phyloP scores from a whole-genome alignment of 306 rosid species.

The Casuarina equisetifolia region DNA sequence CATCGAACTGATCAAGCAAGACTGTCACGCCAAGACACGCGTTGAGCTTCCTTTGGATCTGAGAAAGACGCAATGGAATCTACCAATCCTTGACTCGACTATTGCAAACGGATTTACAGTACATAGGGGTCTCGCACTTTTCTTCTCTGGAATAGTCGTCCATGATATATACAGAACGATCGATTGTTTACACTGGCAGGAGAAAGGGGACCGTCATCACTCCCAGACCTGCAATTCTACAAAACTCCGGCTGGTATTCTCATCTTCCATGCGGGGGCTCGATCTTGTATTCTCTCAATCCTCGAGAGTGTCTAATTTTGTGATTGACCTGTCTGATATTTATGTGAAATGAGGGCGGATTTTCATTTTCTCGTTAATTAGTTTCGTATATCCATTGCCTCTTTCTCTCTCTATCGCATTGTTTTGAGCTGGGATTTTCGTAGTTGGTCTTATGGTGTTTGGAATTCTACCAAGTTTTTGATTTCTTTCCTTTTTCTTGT shows the following conservation, averaged over 20 bases:
- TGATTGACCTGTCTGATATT: background rate
- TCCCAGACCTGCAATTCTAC: background rate
- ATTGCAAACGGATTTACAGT: background rate
- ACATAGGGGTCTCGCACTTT: background rate
- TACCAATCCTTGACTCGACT: background rate
- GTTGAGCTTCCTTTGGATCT: slow-evolving; percentile 22
- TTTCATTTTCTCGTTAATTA: background rate
- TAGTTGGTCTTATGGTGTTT: background rate
- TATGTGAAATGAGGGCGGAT: background rate
- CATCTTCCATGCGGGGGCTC: background rate
- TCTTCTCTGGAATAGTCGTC: background rate
- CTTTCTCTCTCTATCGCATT: background rate
- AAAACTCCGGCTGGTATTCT: slow-evolving; percentile 31
- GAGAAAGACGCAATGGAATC: background rate
- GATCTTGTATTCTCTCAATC: background rate
- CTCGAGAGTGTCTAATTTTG: background rate
- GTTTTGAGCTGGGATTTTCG: background rate
- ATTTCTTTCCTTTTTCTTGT: background rate
- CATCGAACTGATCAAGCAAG: background rate
- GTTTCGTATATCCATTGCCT: background rate
- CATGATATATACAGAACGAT: background rate
- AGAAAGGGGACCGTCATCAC: slow-evolving; percentile 21
- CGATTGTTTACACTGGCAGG: background rate
- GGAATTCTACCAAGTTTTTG: background rate
- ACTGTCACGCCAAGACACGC: slow-evolving; percentile 9